Percentiles rank a stretch among this genome's conserved stretches.
Evolutionary conservation across 2,329 filamentous ascomycete species (phyloP).

Genomic region (Penicillium sp.): DNA sequence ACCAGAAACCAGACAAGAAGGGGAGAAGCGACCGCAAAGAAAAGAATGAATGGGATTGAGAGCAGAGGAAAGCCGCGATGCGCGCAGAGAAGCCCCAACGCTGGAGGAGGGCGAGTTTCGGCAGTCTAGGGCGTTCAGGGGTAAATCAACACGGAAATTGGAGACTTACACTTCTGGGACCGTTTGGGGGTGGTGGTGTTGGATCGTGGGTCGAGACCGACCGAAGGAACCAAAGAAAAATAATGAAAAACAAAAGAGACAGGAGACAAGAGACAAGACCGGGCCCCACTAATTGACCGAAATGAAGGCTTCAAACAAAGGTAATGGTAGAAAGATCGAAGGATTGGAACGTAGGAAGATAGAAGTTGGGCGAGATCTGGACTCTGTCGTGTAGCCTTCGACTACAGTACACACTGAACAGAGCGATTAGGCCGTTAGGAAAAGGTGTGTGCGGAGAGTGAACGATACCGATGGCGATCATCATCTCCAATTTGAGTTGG

Average conservation of each 20-base stretch:
- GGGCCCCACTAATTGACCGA: background rate
- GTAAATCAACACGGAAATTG: conserved; percentile 1
- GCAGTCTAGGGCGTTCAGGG: background rate
- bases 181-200: background rate
- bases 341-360: background rate
- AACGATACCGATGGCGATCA: conserved; percentile 26
- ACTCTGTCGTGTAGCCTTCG: background rate
- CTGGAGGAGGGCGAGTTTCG: background rate
- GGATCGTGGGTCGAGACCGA: conserved; percentile 4
- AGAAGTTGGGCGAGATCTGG: background rate
- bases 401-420: background rate
- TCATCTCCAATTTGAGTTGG: conserved; percentile 16
- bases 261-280: background rate
- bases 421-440: background rate
- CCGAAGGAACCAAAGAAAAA: conserved; percentile 5
- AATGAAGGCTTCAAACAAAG: conserved; percentile 1
- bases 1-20: background rate
- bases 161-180: background rate
- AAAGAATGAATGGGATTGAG: background rate
- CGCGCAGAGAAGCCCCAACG: background rate
- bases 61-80: background rate
- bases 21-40: conserved; percentile 8
- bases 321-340: conserved; percentile 9
- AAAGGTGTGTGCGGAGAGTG: conserved; percentile 13
- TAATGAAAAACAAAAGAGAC: background rate